Percentiles rank a stretch among this genome's conserved stretches.
These are phyloP conservation scores for Wallemia ichthyophaga DNA, from an alignment of 1,284 basidiomycete species.

Conservation along the genomic window DNA sequence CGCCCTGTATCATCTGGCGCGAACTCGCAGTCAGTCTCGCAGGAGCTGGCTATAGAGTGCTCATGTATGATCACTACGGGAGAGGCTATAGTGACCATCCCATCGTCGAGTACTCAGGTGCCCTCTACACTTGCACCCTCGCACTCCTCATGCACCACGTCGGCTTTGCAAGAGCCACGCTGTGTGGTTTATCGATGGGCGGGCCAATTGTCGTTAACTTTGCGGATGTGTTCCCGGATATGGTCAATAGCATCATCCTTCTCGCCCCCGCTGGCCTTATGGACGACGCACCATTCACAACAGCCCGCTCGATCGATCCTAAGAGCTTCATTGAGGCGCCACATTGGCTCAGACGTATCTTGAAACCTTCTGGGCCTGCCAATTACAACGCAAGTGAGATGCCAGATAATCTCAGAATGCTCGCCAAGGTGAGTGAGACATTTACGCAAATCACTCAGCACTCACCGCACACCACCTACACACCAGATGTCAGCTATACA, in stretches of 20 bases:
- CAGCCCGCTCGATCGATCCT: background rate
- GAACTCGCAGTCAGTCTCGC: slow-evolving; percentile 12
- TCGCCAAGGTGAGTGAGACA: background rate
- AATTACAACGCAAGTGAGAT: background rate
- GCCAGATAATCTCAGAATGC: background rate
- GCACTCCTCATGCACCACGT: slow-evolving; percentile 45
- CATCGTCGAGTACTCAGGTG: slow-evolving; percentile 27
- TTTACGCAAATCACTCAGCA: background rate
- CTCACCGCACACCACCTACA: background rate
- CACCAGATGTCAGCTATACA: slow-evolving; percentile 17
- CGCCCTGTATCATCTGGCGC: slow-evolving; percentile 40
- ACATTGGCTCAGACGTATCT: background rate
- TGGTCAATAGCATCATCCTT: slow-evolving; percentile 30
- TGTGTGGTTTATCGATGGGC: slow-evolving; percentile 45
- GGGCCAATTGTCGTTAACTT: slow-evolving; percentile 39
- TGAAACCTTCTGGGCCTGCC: background rate
- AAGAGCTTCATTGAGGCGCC: background rate
- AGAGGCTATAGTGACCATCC: slow-evolving; percentile 49
- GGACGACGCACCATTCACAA: slow-evolving; percentile 25
- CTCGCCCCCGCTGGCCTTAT: slow-evolving; percentile 35
- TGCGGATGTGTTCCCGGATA: slow-evolving; percentile 31
- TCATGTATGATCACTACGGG: slow-evolving; percentile 46
- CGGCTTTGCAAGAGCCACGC: slow-evolving; percentile 29
- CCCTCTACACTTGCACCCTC: slow-evolving; percentile 38
- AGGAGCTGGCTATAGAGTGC: slow-evolving; percentile 31